Percentiles rank a stretch among this genome's conserved stretches.
Evolutionary conservation across 139 green algal species (phyloP).

Genomic region (Chlorella vulgaris): DNA sequence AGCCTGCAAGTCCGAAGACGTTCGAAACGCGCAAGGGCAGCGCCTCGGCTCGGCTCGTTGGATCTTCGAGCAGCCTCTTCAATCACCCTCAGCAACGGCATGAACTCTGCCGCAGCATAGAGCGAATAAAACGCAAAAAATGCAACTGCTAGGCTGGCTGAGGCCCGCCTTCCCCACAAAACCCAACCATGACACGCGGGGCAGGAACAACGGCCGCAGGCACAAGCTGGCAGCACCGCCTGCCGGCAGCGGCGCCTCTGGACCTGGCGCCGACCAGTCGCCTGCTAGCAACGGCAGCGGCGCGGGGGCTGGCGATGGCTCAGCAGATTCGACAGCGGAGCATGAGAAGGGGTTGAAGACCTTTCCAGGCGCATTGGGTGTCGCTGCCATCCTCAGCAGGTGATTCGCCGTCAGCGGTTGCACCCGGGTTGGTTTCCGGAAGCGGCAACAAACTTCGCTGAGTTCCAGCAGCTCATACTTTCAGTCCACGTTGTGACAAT

Average conservation of each 20-base stretch:
- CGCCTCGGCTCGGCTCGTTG: neutral
- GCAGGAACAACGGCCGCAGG: neutral
- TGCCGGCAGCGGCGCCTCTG: neutral
- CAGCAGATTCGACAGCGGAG: no score
- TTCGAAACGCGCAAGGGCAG: no score
- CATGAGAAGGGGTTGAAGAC: neutral
- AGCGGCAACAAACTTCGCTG: neutral
- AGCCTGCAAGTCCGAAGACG: no score
- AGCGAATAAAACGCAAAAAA: neutral
- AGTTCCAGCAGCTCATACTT: no score
- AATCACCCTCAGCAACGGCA: neutral
- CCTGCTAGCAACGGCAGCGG: neutral
- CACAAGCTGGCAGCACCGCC: constrained; percentile 5
- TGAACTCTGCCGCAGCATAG: neutral
- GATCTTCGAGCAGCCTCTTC: neutral
- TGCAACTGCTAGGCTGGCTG: constrained; percentile 3
- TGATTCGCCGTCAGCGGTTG: neutral
- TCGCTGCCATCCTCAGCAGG: constrained; percentile 16
- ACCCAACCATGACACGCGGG: neutral
- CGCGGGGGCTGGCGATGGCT: neutral
- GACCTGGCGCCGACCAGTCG: neutral
- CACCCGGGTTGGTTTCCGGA: neutral
- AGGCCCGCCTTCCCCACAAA: neutral
- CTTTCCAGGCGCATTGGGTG: neutral
- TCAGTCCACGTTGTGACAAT: no score